Evolutionary conservation across 495 filamentous ascomycete genomes (phyloP).

Genomic region (Penicillium chermesinum): DNA sequence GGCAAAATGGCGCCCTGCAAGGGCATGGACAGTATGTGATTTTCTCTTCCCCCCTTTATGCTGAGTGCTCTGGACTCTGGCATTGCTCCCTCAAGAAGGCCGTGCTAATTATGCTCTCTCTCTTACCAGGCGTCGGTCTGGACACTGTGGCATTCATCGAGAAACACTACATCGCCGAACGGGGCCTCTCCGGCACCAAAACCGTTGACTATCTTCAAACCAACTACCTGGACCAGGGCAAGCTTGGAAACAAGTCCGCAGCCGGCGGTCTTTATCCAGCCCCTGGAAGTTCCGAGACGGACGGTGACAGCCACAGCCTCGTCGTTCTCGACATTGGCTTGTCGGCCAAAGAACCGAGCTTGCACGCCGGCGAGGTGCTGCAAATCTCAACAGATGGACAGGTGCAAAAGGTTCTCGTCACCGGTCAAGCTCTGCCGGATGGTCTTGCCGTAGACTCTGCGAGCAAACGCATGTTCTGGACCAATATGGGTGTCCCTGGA

Average conservation of each 20-base stretch:
- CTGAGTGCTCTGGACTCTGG: too few relatives aligned
- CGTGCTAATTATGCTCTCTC: too few relatives aligned
- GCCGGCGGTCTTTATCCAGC: slow-evolving; percentile 26
- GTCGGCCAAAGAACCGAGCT: slow-evolving; percentile 10
- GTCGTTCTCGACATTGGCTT: slow-evolving; percentile 27
- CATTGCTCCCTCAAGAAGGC: too few relatives aligned
- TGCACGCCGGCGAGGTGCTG: slow-evolving; percentile 20
- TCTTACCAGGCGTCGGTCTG: slow-evolving; percentile 47
- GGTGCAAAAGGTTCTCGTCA: slow-evolving; percentile 14
- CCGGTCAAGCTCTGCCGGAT: slow-evolving; percentile 38
- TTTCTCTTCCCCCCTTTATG: too few relatives aligned
- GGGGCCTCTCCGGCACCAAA: slow-evolving; percentile 28
- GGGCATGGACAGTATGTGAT: slow-evolving; percentile 30
- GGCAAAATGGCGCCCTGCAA: slow-evolving; percentile 20
- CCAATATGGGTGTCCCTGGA: slow-evolving; percentile 42
- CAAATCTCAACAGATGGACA: slow-evolving; percentile 15
- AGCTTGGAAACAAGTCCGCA: slow-evolving; percentile 22
- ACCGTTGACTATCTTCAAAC: slow-evolving; percentile 37
- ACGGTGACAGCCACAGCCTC: slow-evolving; percentile 9
- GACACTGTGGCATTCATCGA: slow-evolving; percentile 48
- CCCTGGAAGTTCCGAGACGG: not conserved
- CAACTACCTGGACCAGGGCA: slow-evolving; percentile 38
- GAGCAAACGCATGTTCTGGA: slow-evolving; percentile 45
- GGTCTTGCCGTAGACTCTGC: slow-evolving; percentile 35
- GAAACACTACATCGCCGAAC: slow-evolving; percentile 40